phyloP scores from a whole-genome alignment of 306 rosid genomes.

The Trifolium dubium region DNA sequence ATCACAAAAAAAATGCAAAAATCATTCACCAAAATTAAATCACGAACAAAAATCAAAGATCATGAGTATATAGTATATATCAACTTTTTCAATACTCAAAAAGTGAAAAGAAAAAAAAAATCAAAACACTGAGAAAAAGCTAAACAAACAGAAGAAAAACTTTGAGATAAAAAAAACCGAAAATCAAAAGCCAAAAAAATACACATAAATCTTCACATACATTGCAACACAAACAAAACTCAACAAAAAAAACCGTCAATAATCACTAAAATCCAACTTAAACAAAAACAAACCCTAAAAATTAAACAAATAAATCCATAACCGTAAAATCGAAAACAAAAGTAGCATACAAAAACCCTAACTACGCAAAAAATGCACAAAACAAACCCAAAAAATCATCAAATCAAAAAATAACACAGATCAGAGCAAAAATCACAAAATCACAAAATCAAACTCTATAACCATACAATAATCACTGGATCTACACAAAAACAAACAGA shows the following conservation, averaged over 20 bases:
- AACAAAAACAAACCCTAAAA: not conserved
- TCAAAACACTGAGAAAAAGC: not conserved
- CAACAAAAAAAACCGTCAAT: not conserved
- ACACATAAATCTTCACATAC: not conserved
- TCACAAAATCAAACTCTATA: not conserved
- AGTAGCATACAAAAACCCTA: not conserved
- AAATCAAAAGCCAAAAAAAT: not conserved
- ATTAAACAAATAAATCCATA: not conserved
- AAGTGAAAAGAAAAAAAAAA: not conserved
- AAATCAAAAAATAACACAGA: conserved; percentile 15
- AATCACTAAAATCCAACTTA: not conserved
- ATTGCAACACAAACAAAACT: conserved; percentile 33
- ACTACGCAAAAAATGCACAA: not conserved
- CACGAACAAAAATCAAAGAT: too few relatives aligned
- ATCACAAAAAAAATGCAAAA: not conserved
- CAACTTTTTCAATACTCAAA: not conserved
- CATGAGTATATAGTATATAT: not conserved
- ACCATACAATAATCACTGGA: conserved; percentile 17
- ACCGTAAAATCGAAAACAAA: not conserved
- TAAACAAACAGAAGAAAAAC: not conserved
- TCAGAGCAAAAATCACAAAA: conserved; percentile 16
- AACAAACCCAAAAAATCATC: not conserved
- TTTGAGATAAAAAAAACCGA: not conserved
- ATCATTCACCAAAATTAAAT: too few relatives aligned
- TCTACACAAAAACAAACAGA: conserved; percentile 7